A percentile compares a stretch with the other conserved stretches of the same genome.
Evolutionary conservation across 208 protist genomes (phyloP).

Genomic region (Leishmania turanica): DNA sequence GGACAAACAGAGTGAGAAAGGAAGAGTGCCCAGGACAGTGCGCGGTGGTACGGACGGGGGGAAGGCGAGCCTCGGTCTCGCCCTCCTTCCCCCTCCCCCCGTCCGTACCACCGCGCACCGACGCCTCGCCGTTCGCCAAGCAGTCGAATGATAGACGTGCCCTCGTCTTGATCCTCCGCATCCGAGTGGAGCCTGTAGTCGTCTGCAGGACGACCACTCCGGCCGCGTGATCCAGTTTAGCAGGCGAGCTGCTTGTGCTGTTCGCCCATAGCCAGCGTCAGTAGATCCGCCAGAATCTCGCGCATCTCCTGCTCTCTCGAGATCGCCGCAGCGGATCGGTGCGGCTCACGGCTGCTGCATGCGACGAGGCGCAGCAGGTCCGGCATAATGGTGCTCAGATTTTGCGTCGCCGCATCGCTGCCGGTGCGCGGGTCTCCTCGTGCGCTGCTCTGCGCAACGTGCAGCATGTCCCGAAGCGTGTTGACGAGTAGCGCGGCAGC

Average conservation of each 20-base stretch:
- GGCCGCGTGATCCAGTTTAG: background rate
- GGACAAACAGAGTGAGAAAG: too few relatives aligned
- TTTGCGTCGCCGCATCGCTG: background rate
- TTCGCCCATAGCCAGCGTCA: conserved; percentile 6
- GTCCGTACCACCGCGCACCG: background rate
- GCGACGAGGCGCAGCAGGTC: conserved; percentile 33
- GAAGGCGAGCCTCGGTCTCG: too few relatives aligned
- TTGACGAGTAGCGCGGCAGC: conserved; percentile 35
- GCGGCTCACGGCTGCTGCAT: conserved; percentile 14
- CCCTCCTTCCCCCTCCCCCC: too few relatives aligned
- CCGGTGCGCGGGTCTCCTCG: background rate
- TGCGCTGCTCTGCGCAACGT: conserved; percentile 18
- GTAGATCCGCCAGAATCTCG: conserved; percentile 14
- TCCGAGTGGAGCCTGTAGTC: background rate
- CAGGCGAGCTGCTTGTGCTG: background rate
- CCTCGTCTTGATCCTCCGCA: background rate
- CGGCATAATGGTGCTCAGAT: conserved; percentile 12
- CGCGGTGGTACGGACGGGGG: too few relatives aligned
- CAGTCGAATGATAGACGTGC: background rate
- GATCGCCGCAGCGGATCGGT: conserved; percentile 13
- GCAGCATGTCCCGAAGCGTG: conserved; percentile 31
- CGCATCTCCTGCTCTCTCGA: conserved; percentile 21
- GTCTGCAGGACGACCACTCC: background rate
- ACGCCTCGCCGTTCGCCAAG: background rate
- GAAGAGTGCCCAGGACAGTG: too few relatives aligned